Conservation (phyloP, 306 rosid genomes). For the Castanospermum australe region DNA sequence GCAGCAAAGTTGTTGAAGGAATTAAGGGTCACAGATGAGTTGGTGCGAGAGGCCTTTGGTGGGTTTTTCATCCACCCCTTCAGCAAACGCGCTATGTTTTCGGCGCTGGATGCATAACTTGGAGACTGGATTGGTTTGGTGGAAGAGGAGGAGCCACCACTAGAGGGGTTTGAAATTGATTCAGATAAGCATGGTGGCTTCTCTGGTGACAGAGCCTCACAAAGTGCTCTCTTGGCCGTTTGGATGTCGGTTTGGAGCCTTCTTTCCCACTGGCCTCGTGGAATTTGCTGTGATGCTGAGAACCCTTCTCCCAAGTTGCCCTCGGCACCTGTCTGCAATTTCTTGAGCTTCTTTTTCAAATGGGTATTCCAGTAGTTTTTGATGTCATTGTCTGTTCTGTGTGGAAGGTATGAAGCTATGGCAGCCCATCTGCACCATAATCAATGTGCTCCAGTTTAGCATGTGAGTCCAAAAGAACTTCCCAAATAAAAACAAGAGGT, state of each 20-base stretch:
- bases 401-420: slow-evolving; percentile 76
- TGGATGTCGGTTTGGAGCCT: slow-evolving; percentile 68
- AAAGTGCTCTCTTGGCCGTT: slow-evolving; percentile 67
- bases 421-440: slow-evolving; percentile 65
- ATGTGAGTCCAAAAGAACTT: background rate
- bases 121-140: slow-evolving; percentile 29
- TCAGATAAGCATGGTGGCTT: slow-evolving; percentile 21
- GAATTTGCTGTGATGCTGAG: slow-evolving; percentile 31
- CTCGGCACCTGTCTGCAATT: slow-evolving; percentile 29
- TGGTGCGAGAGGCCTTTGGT: slow-evolving; percentile 40
- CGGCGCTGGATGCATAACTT: slow-evolving; percentile 69
- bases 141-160: background rate
- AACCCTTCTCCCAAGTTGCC: slow-evolving; percentile 24
- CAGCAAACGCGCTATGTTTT: slow-evolving; percentile 69
- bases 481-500: background rate
- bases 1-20: slow-evolving; percentile 31
- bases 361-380: slow-evolving; percentile 79
- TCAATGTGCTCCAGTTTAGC: background rate
- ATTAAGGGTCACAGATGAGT: slow-evolving; percentile 28
- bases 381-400: slow-evolving; percentile 76
- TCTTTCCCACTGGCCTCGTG: slow-evolving; percentile 76
- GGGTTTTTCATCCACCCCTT: slow-evolving; percentile 73
- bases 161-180: slow-evolving; percentile 35
- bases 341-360: slow-evolving; percentile 61
- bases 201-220: slow-evolving; percentile 79